Conservation (phyloP, 768 basidiomycete genomes). For the Lyophyllum atratum region DNA sequence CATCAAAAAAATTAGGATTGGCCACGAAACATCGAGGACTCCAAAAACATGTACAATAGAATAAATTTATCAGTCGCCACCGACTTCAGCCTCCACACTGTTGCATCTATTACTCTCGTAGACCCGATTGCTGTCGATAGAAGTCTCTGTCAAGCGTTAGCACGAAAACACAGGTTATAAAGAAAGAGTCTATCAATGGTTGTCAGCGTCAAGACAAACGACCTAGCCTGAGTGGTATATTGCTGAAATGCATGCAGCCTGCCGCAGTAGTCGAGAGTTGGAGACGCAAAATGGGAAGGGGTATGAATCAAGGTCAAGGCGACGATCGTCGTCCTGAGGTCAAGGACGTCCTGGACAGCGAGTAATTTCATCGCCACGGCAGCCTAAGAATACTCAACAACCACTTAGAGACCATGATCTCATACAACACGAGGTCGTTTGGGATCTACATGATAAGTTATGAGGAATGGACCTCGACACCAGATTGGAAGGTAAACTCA, state of each 20-base stretch:
- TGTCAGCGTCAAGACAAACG: conserved; percentile 9
- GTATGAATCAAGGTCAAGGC: not conserved
- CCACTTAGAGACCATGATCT: not conserved
- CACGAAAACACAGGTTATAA: not conserved
- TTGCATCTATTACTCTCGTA: not conserved
- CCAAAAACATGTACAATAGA: too few relatives aligned
- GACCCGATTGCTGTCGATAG: not conserved
- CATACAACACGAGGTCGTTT: conserved; percentile 19
- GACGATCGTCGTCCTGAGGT: not conserved
- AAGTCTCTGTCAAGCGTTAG: not conserved
- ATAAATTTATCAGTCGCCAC: not conserved
- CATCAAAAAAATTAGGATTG: too few relatives aligned
- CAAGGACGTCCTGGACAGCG: not conserved
- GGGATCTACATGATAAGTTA: conserved; percentile 1
- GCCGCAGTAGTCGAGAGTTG: not conserved
- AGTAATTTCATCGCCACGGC: not conserved
- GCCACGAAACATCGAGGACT: too few relatives aligned
- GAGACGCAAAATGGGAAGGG: not conserved
- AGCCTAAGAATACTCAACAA: not conserved
- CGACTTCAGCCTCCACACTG: not conserved
- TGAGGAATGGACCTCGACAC: not conserved
- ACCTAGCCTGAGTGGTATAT: conserved; percentile 11
- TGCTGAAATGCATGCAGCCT: not conserved
- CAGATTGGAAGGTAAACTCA: conserved; percentile 17
- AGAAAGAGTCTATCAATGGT: not conserved